These are phyloP conservation scores for Suhomyces chickasaworum DNA, from an alignment of 1,139 yeast genomes.

Conservation along the genomic window DNA sequence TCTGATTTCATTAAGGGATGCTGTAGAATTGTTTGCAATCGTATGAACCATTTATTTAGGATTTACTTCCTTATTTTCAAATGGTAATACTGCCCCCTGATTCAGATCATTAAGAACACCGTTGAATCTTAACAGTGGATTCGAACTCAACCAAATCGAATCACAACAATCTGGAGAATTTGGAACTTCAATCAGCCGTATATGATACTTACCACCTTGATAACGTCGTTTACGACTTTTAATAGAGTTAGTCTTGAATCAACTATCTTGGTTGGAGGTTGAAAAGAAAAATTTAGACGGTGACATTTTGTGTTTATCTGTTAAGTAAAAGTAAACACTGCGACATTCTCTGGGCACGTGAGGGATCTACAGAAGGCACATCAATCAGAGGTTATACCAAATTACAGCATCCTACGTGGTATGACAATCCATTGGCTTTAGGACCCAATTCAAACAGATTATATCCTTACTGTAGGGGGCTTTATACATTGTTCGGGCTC, in stretches of 20 bases:
- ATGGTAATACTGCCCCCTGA: background rate
- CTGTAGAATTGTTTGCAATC: too few species aligned
- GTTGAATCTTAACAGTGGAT: background rate
- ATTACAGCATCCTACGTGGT: background rate
- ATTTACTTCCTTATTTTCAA: too few species aligned
- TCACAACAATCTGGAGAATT: background rate
- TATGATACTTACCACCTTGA: constrained; percentile 6
- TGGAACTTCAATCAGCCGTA: background rate
- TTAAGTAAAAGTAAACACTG: constrained; percentile 14
- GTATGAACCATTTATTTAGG: too few species aligned
- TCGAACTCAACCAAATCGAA: background rate
- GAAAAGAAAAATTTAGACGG: constrained; percentile 17
- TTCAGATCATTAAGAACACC: background rate
- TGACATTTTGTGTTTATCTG: constrained; percentile 16
- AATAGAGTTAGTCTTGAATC: constrained; percentile 7
- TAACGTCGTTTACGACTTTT: constrained; percentile 5
- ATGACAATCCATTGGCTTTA: too few species aligned
- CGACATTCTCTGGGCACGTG: constrained; percentile 10
- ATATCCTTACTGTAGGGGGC: background rate
- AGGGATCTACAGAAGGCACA: background rate
- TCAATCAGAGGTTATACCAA: background rate
- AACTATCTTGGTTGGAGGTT: constrained; percentile 12
- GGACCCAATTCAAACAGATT: too few species aligned
- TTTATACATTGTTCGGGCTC: background rate
- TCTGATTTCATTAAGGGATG: too few species aligned